Base-by-base conservation (phyloP, 768 basidiomycete genomes). In the Leccinum aurantiacum region DNA sequence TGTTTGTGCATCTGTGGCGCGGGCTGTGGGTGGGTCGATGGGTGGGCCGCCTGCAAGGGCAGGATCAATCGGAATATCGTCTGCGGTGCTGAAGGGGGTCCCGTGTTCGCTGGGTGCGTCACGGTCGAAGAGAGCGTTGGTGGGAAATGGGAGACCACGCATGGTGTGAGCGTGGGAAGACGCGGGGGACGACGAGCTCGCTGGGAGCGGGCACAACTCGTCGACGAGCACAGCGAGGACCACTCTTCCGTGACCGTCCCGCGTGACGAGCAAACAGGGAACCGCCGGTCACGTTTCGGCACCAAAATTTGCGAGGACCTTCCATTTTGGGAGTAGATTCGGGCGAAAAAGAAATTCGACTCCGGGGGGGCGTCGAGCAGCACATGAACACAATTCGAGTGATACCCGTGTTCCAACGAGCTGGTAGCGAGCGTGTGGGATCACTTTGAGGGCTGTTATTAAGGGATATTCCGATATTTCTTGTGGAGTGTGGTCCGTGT, bases 11-110 rank as follows among this genome's bases (percentile, higher is more conserved):
- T 69, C 65, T 51, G 60, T 62, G 57, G 70, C 71, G 25, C 64
- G 63, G 63, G 81, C 73, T 55, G 85, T 74, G 59, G 77, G 76
- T 27, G 84, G 83, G 77, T 85, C 85, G 64, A 86, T 82, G 62
- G 78, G 69, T 22, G 78, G 73, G 35, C 38, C 37, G 17, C 71
- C 80, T 52, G 75, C 81, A 63, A 91, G 84, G 46, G 84, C 86
- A 67, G 90, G 90, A 84, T 92, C 90, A 79, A 91, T 91, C 65
- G 89, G 88, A 73, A 91, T 88, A 75, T 84, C 81, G 78, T 84
- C 81, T 71, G 73, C 75, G 76, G 77, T 79, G 78, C 79, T 81
- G 71, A 77, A 76, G 63, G 86, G 84, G 14, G 85, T 85, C 65
- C 81, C 82, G 66, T 80, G 77, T 62, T 88, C 86, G 74, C 84